Percentiles rank a stretch among this genome's conserved stretches.
These are phyloP conservation scores for Rhodosporidiobolus sp. DNA, from an alignment of 768 basidiomycete genomes.

Conservation along the genomic window DNA sequence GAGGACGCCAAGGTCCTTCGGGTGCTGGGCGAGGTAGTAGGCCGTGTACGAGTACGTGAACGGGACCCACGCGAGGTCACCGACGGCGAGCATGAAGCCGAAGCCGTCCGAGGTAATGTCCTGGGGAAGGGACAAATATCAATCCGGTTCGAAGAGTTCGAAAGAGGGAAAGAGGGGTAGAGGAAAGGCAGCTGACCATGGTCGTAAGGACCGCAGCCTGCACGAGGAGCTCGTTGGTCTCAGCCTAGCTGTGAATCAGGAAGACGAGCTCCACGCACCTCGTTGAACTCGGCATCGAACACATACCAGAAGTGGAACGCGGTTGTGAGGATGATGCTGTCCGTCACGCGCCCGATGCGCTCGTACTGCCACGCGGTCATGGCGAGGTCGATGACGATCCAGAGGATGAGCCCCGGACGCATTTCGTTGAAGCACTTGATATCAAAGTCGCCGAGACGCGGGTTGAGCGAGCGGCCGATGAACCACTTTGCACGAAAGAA, in stretches of 20 bases:
- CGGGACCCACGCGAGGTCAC: constrained; percentile 89
- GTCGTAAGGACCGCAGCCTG: constrained; percentile 85
- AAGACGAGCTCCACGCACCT: constrained; percentile 59
- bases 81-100: constrained; percentile 94
- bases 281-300: constrained; percentile 80
- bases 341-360: constrained; percentile 58
- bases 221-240: too few species aligned
- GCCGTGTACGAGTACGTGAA: constrained; percentile 92
- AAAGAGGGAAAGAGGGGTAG: not conserved
- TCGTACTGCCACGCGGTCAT: constrained; percentile 87
- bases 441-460: constrained; percentile 71
- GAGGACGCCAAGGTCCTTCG: constrained; percentile 67
- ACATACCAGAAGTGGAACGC: constrained; percentile 85
- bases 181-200: constrained; percentile 54
- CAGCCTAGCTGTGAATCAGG: not conserved
- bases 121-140: not conserved
- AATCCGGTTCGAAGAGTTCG: not conserved
- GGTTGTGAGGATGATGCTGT: constrained; percentile 86
- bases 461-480: constrained; percentile 93
- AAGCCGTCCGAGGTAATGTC: constrained; percentile 97
- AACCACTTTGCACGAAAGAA: constrained; percentile 61
- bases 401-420: constrained; percentile 84
- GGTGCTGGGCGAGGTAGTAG: constrained; percentile 88
- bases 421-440: constrained; percentile 73
- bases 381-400: constrained; percentile 83